These are phyloP conservation scores for Achlya hypogyna DNA, from an alignment of 352 stramenopile species.

Conservation along the genomic window DNA sequence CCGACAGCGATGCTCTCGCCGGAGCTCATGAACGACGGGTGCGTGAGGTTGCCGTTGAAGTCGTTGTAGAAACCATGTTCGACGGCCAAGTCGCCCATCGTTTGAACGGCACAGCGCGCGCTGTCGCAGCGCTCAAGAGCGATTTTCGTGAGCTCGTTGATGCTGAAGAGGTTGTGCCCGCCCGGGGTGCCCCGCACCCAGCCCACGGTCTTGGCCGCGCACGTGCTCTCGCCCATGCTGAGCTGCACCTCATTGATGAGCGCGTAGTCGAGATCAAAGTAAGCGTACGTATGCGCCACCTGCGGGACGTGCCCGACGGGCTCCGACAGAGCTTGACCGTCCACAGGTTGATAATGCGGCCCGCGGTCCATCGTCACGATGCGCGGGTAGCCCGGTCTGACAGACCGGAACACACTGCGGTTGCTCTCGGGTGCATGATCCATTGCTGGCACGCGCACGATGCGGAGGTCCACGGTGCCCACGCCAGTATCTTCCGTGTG, in stretches of 20 bases:
- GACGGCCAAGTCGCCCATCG: constrained; percentile 88
- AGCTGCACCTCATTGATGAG: constrained; percentile 93
- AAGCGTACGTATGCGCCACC: constrained; percentile 87
- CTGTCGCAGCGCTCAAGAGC: constrained; percentile 84
- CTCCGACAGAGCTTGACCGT: constrained; percentile 28
- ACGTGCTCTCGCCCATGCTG: constrained; percentile 92
- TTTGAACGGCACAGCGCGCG: constrained; percentile 70
- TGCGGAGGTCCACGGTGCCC: constrained; percentile 77
- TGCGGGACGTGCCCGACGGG: constrained; percentile 84
- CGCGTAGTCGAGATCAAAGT: constrained; percentile 90
- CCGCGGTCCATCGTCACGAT: constrained; percentile 67
- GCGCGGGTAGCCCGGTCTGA: constrained; percentile 44
- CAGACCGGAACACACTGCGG: constrained; percentile 38
- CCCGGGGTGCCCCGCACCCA: constrained; percentile 42
- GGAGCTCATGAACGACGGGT: constrained; percentile 51
- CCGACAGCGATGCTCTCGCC: constrained; percentile 79
- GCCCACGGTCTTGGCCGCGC: constrained; percentile 66
- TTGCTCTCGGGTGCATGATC: constrained; percentile 35
- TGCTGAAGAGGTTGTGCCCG: constrained; percentile 84
- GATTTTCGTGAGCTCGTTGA: constrained; percentile 84
- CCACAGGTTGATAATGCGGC: constrained; percentile 42
- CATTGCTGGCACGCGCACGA: constrained; percentile 84
- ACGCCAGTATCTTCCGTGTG: constrained; percentile 78
- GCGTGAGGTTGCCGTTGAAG: constrained; percentile 50
- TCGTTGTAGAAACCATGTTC: constrained; percentile 92